Percentiles rank a stretch among this genome's conserved stretches.
Conservation (phyloP, 495 filamentous ascomycete genomes). For the Penicillium dipodomyicola region DNA sequence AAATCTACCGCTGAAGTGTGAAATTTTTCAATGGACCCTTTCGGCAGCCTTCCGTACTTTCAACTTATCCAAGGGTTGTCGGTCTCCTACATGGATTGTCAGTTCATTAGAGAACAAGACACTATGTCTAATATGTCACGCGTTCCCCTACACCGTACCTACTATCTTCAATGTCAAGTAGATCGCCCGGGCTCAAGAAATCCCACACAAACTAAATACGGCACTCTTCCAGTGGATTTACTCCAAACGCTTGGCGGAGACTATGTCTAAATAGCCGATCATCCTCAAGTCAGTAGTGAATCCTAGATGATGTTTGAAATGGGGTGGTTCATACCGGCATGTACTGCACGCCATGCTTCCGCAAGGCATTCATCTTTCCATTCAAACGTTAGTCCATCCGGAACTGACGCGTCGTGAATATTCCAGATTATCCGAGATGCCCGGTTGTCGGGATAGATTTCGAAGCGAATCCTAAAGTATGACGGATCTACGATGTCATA, state of each 20-base stretch:
- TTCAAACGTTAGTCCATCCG: background rate
- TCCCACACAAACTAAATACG: background rate
- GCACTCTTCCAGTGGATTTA: background rate
- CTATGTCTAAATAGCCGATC: background rate
- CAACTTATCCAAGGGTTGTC: no score
- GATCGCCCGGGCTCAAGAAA: background rate
- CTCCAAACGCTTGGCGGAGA: background rate
- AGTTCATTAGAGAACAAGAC: no score
- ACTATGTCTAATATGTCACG: no score
- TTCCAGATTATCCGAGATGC: constrained; percentile 1
- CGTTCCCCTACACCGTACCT: no score
- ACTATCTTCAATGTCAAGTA: no score
- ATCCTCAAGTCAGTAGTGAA: background rate
- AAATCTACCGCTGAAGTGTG: no score
- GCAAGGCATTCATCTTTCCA: background rate
- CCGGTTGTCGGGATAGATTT: background rate
- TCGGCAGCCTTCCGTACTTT: no score
- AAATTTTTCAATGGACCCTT: no score
- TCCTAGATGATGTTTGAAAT: background rate
- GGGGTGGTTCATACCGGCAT: background rate
- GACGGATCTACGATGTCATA: constrained; percentile 1
- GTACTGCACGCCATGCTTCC: constrained; percentile 1
- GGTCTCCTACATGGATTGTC: no score
- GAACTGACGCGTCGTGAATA: background rate
- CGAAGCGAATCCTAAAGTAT: constrained; percentile 5